A percentile compares a stretch with the other conserved stretches of the same genome.
Evolutionary conservation across 257 asterid species (phyloP).

Genomic region (Echites panduratus): DNA sequence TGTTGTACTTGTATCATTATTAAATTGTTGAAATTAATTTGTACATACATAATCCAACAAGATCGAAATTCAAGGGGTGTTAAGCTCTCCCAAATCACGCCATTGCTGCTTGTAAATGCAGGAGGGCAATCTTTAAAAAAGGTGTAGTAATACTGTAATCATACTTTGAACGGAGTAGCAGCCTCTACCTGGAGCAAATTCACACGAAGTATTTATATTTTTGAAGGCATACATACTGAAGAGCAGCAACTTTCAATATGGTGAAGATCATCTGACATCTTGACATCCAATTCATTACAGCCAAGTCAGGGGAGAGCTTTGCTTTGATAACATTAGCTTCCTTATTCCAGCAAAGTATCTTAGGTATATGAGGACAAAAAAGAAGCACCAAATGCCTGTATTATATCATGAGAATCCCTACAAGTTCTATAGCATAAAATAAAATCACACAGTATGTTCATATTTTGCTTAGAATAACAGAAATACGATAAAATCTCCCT

Average conservation of each 20-base stretch:
- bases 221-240: slow-evolving; percentile 68
- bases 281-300: slow-evolving; percentile 51
- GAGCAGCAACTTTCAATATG: slow-evolving; percentile 47
- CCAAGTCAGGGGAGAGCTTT: slow-evolving; percentile 43
- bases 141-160: slow-evolving; percentile 14
- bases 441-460: neutral
- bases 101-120: neutral
- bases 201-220: slow-evolving; percentile 42
- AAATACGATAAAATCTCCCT: neutral
- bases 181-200: slow-evolving; percentile 53
- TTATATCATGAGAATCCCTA: neutral
- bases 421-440: too few species aligned
- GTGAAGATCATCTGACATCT: slow-evolving; percentile 81
- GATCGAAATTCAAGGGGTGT: neutral
- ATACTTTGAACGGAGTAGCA: neutral
- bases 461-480: neutral
- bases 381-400: slow-evolving; percentile 1
- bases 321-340: slow-evolving; percentile 29
- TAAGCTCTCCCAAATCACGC: neutral
- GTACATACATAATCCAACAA: neutral
- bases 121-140: neutral
- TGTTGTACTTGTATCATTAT: neutral
- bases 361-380: slow-evolving; percentile 41
- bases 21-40: neutral
- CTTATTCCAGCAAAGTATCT: slow-evolving; percentile 36